A percentile compares a stretch with the other conserved stretches of the same genome.
Conservation (phyloP, 192 early-diverging fungal genomes). For the Bifiguratus adelaidae region DNA sequence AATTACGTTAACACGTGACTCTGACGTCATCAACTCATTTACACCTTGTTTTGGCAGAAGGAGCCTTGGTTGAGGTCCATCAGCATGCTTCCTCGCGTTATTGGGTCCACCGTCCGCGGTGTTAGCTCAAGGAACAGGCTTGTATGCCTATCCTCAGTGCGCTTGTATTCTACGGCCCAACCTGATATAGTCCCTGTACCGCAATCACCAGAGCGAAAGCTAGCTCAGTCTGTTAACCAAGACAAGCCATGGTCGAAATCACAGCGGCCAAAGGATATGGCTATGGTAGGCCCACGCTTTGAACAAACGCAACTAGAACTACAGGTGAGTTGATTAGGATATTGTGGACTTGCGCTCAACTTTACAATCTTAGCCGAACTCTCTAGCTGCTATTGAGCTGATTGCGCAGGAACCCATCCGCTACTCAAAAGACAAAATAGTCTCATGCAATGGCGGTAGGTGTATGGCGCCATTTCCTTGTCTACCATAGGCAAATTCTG, state of each 20-base stretch:
- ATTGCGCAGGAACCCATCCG: constrained; percentile 83
- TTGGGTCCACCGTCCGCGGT: too few species aligned
- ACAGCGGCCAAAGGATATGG: constrained; percentile 59
- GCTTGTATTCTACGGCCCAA: too few species aligned
- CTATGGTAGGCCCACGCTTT: constrained; percentile 75
- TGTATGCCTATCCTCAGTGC: too few species aligned
- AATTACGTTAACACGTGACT: too few species aligned
- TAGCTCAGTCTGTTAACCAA: constrained; percentile 78
- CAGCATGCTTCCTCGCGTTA: too few species aligned
- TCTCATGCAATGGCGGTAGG: constrained; percentile 79
- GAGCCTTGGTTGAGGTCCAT: too few species aligned
- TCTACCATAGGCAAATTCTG: background rate
- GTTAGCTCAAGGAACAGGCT: too few species aligned
- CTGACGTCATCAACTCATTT: too few species aligned
- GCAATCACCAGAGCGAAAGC: too few species aligned
- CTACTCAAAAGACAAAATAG: constrained; percentile 59
- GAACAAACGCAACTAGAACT: constrained; percentile 67
- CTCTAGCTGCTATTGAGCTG: constrained; percentile 83
- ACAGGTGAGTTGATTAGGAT: constrained; percentile 42
- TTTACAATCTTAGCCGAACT: constrained; percentile 53
- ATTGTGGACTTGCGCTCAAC: constrained; percentile 3
- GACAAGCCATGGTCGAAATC: constrained; percentile 60
- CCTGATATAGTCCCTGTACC: too few species aligned
- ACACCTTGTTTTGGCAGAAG: too few species aligned
- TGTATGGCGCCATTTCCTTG: background rate